Evolutionary conservation across 2,329 filamentous ascomycete genomes (phyloP).

Genomic region (Fusarium haematococcum): DNA sequence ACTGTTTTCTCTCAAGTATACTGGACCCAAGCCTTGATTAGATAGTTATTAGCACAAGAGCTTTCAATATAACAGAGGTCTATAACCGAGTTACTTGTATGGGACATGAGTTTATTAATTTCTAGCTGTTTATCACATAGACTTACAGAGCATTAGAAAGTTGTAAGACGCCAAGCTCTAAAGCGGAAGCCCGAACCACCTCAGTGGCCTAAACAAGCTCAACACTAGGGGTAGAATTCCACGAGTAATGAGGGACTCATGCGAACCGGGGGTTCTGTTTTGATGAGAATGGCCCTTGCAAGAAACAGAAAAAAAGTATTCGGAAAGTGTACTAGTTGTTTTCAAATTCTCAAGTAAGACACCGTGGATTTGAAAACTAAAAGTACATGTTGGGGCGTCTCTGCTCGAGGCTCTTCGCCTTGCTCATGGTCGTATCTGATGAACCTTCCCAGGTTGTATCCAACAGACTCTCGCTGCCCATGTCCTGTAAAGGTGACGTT

Average conservation of each 20-base stretch:
- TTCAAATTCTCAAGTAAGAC: neutral
- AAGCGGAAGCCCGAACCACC: neutral
- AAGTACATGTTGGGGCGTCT: constrained; percentile 38
- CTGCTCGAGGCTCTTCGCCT: constrained; percentile 31
- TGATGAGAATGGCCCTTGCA: neutral
- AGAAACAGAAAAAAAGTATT: neutral
- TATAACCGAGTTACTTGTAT: neutral
- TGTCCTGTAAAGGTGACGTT: neutral
- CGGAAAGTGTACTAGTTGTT: neutral
- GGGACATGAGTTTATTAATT: neutral
- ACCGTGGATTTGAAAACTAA: neutral
- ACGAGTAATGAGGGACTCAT: neutral
- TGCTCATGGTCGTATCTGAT: constrained; percentile 2
- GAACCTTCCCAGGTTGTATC: constrained; percentile 10
- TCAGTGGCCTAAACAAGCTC: neutral
- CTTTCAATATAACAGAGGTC: neutral
- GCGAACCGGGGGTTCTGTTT: neutral
- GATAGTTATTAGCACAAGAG: neutral
- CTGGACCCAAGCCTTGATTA: neutral
- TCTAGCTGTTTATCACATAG: neutral
- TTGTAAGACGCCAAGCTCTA: neutral
- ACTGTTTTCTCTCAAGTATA: neutral
- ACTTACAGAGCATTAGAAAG: neutral
- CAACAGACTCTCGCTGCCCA: constrained; percentile 1
- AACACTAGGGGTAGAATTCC: neutral